These are phyloP conservation scores for Thalia dealbata DNA, from an alignment of 176 grass and related monocot genomes.

Conservation along the genomic window DNA sequence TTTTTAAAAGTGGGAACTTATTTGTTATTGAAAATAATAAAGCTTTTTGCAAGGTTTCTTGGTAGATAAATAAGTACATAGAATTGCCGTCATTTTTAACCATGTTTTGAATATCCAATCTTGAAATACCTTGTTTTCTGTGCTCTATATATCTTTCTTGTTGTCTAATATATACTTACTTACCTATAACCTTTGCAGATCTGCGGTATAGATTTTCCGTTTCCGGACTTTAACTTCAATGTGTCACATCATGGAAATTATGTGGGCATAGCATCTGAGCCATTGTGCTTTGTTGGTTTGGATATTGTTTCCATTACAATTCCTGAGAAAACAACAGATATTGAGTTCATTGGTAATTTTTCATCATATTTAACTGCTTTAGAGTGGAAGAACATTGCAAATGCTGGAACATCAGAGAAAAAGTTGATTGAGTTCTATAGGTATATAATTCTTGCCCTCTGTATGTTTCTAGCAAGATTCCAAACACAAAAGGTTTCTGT, in stretches of 20 bases:
- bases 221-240: constrained; percentile 67
- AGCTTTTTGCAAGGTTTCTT: neutral
- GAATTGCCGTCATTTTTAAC: neutral
- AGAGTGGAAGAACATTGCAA: constrained; percentile 46
- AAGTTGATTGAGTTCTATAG: constrained; percentile 57
- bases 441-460: constrained; percentile 19
- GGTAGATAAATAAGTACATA: neutral
- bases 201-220: neutral
- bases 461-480: neutral
- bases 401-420: constrained; percentile 8
- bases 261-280: constrained; percentile 71
- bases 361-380: constrained; percentile 41
- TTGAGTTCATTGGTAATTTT: constrained; percentile 55
- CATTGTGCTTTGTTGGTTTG: constrained; percentile 53
- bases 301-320: constrained; percentile 54
- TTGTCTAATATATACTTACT: constrained; percentile 8
- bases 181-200: constrained; percentile 17
- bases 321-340: constrained; percentile 27
- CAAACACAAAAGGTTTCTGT: neutral
- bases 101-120: neutral
- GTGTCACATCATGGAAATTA: constrained; percentile 74
- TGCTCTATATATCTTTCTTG: neutral
- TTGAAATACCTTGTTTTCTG: neutral
- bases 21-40: neutral
- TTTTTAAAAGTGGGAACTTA: too few relatives aligned